phyloP scores from a whole-genome alignment of 2,329 filamentous ascomycete genomes.

The Aspergillus melleus region DNA sequence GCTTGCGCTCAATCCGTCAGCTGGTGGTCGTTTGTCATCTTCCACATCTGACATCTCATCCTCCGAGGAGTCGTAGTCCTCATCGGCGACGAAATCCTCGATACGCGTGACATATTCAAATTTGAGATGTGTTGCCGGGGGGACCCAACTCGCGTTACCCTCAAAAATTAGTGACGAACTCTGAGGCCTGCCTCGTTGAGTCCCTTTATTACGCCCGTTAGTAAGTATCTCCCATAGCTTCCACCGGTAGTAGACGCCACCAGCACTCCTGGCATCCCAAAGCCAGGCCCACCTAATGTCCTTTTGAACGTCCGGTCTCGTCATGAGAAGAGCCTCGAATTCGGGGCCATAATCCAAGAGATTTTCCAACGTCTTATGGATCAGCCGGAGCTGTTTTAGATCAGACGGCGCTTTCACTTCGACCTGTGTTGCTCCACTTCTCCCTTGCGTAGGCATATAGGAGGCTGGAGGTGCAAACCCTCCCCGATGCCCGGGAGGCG shows the following conservation, averaged over 20 bases:
- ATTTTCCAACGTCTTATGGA: conserved; percentile 83
- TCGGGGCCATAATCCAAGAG: conserved; percentile 78
- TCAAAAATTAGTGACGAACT: conserved; percentile 67
- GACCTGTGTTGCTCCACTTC: conserved; percentile 58
- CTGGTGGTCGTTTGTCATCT: conserved; percentile 43
- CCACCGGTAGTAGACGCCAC: conserved; percentile 90
- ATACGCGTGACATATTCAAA: conserved; percentile 79
- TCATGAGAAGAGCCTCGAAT: conserved; percentile 92
- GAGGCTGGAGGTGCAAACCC: conserved; percentile 77
- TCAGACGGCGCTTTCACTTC: conserved; percentile 75
- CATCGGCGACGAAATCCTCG: conserved; percentile 77
- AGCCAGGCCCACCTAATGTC: conserved; percentile 94
- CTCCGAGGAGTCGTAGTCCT: conserved; percentile 83
- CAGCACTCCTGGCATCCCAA: conserved; percentile 78
- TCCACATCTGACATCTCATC: conserved; percentile 66
- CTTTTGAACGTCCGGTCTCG: conserved; percentile 73
- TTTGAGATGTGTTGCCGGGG: conserved; percentile 69
- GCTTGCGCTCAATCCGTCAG: conserved; percentile 38
- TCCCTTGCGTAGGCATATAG: conserved; percentile 55
- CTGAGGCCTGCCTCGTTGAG: conserved; percentile 46
- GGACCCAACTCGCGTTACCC: conserved; percentile 72
- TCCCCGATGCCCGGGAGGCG: conserved; percentile 53
- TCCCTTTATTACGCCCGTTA: conserved; percentile 50
- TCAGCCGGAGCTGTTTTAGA: conserved; percentile 74
- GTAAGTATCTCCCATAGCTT: conserved; percentile 85